phyloP scores from a whole-genome alignment of 1,139 yeast genomes.

The Tardiomyces digboiensis region DNA sequence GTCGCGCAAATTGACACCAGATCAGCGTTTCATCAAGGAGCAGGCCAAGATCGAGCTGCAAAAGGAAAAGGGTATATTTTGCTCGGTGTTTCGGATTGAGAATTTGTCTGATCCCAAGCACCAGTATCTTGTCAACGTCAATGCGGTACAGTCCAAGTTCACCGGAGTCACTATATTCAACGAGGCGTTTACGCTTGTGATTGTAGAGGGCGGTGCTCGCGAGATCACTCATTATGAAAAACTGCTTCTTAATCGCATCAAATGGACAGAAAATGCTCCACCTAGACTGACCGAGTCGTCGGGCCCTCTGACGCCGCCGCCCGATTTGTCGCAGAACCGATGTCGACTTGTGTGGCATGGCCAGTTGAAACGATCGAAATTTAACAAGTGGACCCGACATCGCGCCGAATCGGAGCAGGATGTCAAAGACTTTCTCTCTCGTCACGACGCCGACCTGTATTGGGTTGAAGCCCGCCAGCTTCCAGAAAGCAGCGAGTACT shows the following conservation, averaged over 20 bases:
- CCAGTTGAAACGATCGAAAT: constrained; percentile 41
- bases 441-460: constrained; percentile 47
- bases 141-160: constrained; percentile 64
- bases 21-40: constrained; percentile 39
- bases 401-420: constrained; percentile 44
- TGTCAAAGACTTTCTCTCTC: constrained; percentile 39
- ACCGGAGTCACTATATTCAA: constrained; percentile 46
- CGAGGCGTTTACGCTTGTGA: constrained; percentile 44
- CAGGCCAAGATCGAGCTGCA: constrained; percentile 37
- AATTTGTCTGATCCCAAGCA: constrained; percentile 55
- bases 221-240: constrained; percentile 52
- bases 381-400: constrained; percentile 54
- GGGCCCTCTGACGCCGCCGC: constrained; percentile 6
- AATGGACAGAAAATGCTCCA: constrained; percentile 50
- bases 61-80: constrained; percentile 44
- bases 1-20: constrained; percentile 50
- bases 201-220: constrained; percentile 66
- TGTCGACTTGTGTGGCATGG: constrained; percentile 74
- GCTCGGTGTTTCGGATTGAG: constrained; percentile 52
- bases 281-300: constrained; percentile 16
- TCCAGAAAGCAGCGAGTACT: too few species aligned
- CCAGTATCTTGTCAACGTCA: constrained; percentile 62
- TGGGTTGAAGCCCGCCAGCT: constrained; percentile 33
- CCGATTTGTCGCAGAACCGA: constrained; percentile 38
- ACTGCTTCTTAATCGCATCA: constrained; percentile 51